Base-by-base conservation (phyloP, 768 basidiomycete species). In the Phylloporus arenicola region DNA sequence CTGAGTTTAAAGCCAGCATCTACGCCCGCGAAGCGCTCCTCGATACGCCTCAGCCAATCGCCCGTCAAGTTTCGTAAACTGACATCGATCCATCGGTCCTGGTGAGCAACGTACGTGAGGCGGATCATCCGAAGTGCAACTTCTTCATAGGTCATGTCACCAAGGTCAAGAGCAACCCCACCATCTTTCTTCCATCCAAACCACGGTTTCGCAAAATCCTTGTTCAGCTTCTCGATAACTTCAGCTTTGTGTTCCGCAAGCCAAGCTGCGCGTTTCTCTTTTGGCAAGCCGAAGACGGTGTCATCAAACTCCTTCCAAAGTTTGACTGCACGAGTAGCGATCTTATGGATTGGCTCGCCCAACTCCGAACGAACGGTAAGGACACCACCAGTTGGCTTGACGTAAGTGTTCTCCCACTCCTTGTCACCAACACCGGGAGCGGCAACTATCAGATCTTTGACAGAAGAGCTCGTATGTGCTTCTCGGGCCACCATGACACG, bases 401-500 rank as follows among this genome's bases (percentile, higher is more conserved):
- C 71, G 67, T 98, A 98, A 0, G 96, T 97, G 30, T 87, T 89
- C 66, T 98, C 95, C 92, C 94, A 98, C 49, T 86, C 75, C 45
- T 74, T 79, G 62, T 98, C 93, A 29, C 81, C 79, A 34, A 97
- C 93, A 70, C 96, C 96, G n/a, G 86, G 63, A 2, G 95, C 93
- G 40, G 86, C 88, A 51, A 97, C 86, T 55, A 99, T 98, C 54
- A 99, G 78, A 69, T 98, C 90, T 77, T 98, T 99, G 68, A 99
- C 94, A 7, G 86, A 85, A 3, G 90, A 77, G 59, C 85, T 88
- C 0, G 96, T 98, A 68, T 98, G 95, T 4, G 95, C 92, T 70
- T 99, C 96, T 72, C 92, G 93, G 44, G 96, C 95, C 29, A 97
- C 92, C 95, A 99, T 98, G 66, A 98, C 92, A 48, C 96, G 88